phyloP scores from a whole-genome alignment of 164 flowering plant genomes.

The Umbilicus rupestris region DNA sequence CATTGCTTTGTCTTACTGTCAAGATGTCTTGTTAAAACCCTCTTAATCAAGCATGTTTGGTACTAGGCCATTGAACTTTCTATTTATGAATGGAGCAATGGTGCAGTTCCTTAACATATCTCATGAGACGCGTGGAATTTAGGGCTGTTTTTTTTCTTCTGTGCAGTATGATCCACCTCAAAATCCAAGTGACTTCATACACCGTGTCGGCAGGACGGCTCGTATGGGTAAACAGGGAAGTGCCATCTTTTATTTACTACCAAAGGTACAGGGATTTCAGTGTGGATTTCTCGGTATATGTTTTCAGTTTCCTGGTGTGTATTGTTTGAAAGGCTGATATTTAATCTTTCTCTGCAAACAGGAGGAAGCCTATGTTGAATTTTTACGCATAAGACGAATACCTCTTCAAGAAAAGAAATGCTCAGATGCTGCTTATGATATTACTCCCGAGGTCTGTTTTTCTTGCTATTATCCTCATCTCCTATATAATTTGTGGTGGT shows the following conservation, averaged over 20 bases:
- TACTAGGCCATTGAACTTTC: background rate
- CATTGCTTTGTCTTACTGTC: too few relatives aligned
- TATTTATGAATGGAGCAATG: background rate
- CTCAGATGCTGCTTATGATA: slow-evolving; percentile 42
- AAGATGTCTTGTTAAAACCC: too few relatives aligned
- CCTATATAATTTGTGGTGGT: background rate
- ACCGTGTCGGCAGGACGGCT: slow-evolving; percentile 96
- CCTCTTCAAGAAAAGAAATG: slow-evolving; percentile 63
- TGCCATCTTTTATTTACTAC: slow-evolving; percentile 69
- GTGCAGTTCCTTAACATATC: background rate
- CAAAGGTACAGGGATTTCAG: slow-evolving; percentile 43
- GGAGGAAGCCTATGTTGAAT: slow-evolving; percentile 95
- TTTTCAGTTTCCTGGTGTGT: background rate
- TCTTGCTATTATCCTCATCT: background rate
- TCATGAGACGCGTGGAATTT: background rate
- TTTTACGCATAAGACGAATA: slow-evolving; percentile 55
- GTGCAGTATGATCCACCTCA: slow-evolving; percentile 97
- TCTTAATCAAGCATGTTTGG: background rate
- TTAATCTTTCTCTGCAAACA: slow-evolving; percentile 13
- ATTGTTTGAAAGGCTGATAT: background rate
- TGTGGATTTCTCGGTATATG: background rate
- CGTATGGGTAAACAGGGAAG: slow-evolving; percentile 79
- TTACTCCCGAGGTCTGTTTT: slow-evolving; percentile 52
- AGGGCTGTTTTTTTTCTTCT: slow-evolving; percentile 8
- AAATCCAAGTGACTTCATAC: slow-evolving; percentile 84